Conservation (phyloP, 2,329 filamentous ascomycete species). For the Penicillium sclerotiorum region DNA sequence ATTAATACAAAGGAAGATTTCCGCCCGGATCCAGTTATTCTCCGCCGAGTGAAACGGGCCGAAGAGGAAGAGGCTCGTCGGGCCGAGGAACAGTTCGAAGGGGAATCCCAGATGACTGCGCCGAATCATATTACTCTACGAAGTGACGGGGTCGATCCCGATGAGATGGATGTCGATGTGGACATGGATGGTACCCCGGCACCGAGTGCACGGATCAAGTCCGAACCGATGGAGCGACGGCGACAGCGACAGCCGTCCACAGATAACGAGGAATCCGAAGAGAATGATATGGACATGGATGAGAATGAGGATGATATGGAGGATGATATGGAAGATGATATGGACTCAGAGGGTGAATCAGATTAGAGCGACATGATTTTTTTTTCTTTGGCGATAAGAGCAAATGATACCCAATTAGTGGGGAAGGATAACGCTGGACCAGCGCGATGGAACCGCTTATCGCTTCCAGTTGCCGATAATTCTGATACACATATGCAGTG, state of each 20-base stretch:
- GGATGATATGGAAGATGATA: background rate
- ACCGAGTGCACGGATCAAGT: constrained; percentile 9
- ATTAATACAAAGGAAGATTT: constrained; percentile 42
- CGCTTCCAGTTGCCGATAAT: too few species aligned
- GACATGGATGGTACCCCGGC: constrained; percentile 14
- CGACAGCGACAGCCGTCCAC: constrained; percentile 11
- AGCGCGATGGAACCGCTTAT: too few species aligned
- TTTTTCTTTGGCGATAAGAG: too few species aligned
- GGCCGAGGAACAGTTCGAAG: constrained; percentile 34
- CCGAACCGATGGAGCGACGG: constrained; percentile 8
- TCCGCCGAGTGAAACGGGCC: constrained; percentile 41
- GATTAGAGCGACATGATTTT: too few species aligned
- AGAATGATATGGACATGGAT: background rate
- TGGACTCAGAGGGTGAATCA: too few species aligned
- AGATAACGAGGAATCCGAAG: background rate
- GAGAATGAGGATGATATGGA: background rate
- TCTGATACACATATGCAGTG: too few species aligned
- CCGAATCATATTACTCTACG: constrained; percentile 33
- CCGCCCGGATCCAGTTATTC: constrained; percentile 41
- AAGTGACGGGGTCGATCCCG: constrained; percentile 30
- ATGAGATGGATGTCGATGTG: constrained; percentile 26
- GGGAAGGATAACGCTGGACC: background rate
- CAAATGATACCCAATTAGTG: background rate
- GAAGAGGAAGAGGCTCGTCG: constrained; percentile 30
- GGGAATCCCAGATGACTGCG: constrained; percentile 13